Evolutionary conservation across 192 early-diverging fungal genomes (phyloP), one percentile per base, ranked within the genome.

Genomic region (Lobosporangium transversale): DNA sequence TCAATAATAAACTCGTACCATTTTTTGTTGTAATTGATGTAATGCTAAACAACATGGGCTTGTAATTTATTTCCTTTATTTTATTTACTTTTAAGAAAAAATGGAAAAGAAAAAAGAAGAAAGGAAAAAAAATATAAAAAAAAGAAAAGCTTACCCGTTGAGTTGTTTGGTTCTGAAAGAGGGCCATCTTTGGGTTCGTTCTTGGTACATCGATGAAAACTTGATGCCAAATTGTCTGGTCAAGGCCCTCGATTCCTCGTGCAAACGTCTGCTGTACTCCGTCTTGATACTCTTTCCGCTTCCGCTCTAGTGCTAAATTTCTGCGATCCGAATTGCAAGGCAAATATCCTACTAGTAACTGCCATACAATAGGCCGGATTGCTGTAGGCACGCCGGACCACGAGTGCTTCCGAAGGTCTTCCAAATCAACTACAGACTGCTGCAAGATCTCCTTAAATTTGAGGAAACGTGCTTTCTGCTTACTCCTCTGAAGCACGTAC

Each of bases 331-430:
- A 88, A 70, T 94, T 97, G 57, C 92, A 81, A 7, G 98, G 98
- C 1, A 97, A 73, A 66, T 98, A 98, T 0, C 95, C 92, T 83
- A 98, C 90, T 47, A 99, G 83, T 17, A 99, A 70, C 52, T 96
- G 95, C 97, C 97, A 99, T 4, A 94, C 89, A 42, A 91, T 93
- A 17, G 93, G 82, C 0, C 97, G 89, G 54, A 93, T 88, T 58
- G 93, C 86, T 26, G 87, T 83, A 0, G 97, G 97, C 29, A 99
- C 93, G 0, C 97, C 97, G 32, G 90, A 88, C 97, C 97, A 99
- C 82, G 92, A 91, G 24, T 97, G 82, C 69, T 91, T 89, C 27
- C 92, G 87, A 24, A 99, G 83, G 43, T 87, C 88, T 33, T 81
- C 87, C n/a, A 93, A 60, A 80, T 94, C 92, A 2, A 93, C 83